phyloP scores from a whole-genome alignment of 257 asterid species.

The Cruciata laevipes region DNA sequence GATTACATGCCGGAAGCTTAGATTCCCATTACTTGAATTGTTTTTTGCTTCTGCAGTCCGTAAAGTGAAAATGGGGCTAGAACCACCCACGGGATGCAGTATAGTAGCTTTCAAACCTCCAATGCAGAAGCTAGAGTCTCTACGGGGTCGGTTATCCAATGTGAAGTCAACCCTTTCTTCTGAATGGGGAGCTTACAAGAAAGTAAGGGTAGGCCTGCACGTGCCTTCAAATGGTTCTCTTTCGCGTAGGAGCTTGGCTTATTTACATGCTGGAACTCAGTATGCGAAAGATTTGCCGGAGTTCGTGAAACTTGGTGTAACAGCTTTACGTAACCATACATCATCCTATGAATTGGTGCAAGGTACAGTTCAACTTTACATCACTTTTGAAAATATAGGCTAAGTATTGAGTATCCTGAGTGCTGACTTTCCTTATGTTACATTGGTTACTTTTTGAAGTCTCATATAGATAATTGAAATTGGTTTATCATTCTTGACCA shows the following conservation, averaged over 20 bases:
- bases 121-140: constrained; percentile 48
- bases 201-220: constrained; percentile 49
- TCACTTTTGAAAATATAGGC: not conserved
- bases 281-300: constrained; percentile 73
- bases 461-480: constrained; percentile 3
- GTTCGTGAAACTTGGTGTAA: constrained; percentile 58
- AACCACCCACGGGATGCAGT: constrained; percentile 83
- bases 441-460: constrained; percentile 10
- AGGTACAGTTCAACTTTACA: constrained; percentile 36
- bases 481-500: constrained; percentile 19
- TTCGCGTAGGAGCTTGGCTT: constrained; percentile 58
- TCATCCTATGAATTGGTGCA: constrained; percentile 56
- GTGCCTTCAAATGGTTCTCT: constrained; percentile 48
- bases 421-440: not conserved
- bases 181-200: constrained; percentile 57
- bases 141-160: constrained; percentile 56
- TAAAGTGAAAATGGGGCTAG: constrained; percentile 78
- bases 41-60: constrained; percentile 51
- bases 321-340: constrained; percentile 65
- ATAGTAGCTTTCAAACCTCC: constrained; percentile 59
- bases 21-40: not conserved
- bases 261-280: constrained; percentile 54
- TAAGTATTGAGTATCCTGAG: not conserved
- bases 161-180: constrained; percentile 61
- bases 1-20: not conserved